Evolutionary conservation across 306 rosid species (phyloP), one percentile per base, ranked within the genome.

Genomic region (Cyamopsis tetragonoloba): DNA sequence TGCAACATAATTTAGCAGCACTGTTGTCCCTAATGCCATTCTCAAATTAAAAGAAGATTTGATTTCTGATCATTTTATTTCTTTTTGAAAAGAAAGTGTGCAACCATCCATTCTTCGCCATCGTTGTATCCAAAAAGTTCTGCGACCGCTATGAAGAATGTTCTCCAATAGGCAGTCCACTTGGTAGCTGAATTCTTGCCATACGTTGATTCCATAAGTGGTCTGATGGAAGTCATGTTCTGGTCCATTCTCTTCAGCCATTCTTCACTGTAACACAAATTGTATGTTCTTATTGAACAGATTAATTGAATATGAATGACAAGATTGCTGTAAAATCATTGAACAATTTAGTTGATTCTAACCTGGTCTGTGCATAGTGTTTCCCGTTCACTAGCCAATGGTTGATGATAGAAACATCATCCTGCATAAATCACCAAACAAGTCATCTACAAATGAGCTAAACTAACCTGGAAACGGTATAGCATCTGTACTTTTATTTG

Each of bases 71-170:
- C 23, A 44, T 30, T 53, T 86, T 64, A 83, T 64, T 81, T 88
- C 91, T 83, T 93, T 70, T 83, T 83, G 80, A 93, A 86, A 11
- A 93, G 83, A 73, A 86, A 89, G 59, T 51, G 93, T 26, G 81
- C 80, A 53, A 93, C 90, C 96, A 93, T 89, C 98, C 87, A 93
- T 80, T 93, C 98, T 81, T 89, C 97, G 18, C 96, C 98, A 12
- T 86, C 62, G 46, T 80, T 93, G 81, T 88, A 93, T 19, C 82
- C 95, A 47, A 93, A 93, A 18, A 93, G 89, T 73, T 90, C 98
- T 17, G 98, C 95, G 1, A 88, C 98, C 2, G 96, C 79, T 48
- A 88, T 88, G 68, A 93, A 93, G 81, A 93, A 89, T 47, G 97
- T 88, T 80, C 97, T 86, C 99, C 97, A 88, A 44, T 93, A 93